Evolutionary conservation across 2,329 filamentous ascomycete species (phyloP).

Genomic region (Arthroderma sp.): DNA sequence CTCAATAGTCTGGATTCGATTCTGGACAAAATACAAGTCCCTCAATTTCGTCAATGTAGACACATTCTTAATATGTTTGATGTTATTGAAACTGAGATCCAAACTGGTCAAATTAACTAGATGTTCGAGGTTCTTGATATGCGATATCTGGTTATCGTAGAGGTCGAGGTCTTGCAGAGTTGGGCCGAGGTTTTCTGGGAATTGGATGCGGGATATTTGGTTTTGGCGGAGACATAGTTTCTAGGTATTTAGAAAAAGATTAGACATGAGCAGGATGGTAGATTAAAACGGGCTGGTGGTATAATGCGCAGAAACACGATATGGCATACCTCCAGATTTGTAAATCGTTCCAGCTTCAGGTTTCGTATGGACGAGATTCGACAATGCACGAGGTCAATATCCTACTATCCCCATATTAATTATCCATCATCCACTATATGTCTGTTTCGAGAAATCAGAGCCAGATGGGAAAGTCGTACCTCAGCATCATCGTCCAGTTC

Average conservation of each 20-base stretch:
- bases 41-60: conserved; percentile 62
- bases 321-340: conserved; percentile 45
- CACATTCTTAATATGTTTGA: conserved; percentile 92
- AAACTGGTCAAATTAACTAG: conserved; percentile 64
- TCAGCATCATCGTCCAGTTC: conserved; percentile 44
- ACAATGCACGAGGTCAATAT: conserved; percentile 83
- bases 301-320: not conserved
- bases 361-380: conserved; percentile 66
- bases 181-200: conserved; percentile 51
- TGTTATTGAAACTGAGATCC: conserved; percentile 96
- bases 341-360: conserved; percentile 73
- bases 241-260: conserved; percentile 17
- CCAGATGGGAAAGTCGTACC: conserved; percentile 19
- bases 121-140: conserved; percentile 70
- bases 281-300: not conserved
- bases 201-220: conserved; percentile 64
- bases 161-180: conserved; percentile 77
- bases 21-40: conserved; percentile 86
- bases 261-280: not conserved
- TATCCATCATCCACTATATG: not conserved
- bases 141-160: conserved; percentile 89
- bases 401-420: conserved; percentile 30
- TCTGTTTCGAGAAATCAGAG: not conserved
- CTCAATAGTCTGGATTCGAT: conserved; percentile 83
- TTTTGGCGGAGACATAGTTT: conserved; percentile 88